Conservation (phyloP, 1,284 basidiomycete species). For the Pisolithus thermaeus region DNA sequence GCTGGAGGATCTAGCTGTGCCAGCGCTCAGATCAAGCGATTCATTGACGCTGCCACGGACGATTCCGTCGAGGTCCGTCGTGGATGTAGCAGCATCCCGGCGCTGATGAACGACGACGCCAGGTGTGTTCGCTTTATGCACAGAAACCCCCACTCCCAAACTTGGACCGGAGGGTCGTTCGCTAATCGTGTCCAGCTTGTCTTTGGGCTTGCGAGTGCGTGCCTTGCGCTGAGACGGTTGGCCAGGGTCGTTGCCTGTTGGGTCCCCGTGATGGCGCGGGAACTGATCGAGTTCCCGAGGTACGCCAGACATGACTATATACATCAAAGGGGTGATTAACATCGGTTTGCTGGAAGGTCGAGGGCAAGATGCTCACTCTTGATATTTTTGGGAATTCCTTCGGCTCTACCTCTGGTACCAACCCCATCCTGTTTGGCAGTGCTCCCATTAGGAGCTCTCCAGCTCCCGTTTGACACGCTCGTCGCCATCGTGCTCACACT, state of each 20-base stretch:
- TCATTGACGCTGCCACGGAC: background rate
- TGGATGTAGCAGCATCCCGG: constrained; percentile 60
- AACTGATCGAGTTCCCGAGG: constrained; percentile 66
- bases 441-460: constrained; percentile 42
- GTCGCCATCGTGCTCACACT: constrained; percentile 75
- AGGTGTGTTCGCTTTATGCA: background rate
- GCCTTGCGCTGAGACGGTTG: constrained; percentile 57
- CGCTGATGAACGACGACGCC: constrained; percentile 22
- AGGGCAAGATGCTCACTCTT: constrained; percentile 54
- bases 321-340: too few relatives aligned
- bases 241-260: constrained; percentile 56
- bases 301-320: constrained; percentile 63
- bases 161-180: constrained; percentile 43
- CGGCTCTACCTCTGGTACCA: constrained; percentile 10
- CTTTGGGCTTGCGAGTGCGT: constrained; percentile 60
- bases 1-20: background rate
- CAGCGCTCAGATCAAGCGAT: background rate
- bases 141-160: background rate
- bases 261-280: constrained; percentile 56
- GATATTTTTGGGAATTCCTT: constrained; percentile 61
- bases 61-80: constrained; percentile 50
- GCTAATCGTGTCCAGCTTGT: constrained; percentile 66
- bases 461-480: constrained; percentile 56
- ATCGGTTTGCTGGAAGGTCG: constrained; percentile 1
- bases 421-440: constrained; percentile 11